Conservation (phyloP, 108 stramenopile species). For the Pseudonitzschia multiseries region DNA sequence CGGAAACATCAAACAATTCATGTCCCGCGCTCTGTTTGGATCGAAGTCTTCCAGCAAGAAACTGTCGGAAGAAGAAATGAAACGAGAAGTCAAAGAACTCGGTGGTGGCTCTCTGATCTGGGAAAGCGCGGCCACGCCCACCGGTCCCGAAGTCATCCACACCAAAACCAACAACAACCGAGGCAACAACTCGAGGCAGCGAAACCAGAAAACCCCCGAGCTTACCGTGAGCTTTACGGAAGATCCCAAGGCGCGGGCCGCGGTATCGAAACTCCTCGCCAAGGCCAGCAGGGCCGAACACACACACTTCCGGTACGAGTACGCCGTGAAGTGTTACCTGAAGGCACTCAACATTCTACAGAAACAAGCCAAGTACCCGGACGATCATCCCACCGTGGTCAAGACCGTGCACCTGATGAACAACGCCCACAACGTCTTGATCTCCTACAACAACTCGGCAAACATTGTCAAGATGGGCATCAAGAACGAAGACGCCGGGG, state of each 20-base stretch:
- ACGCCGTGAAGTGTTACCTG: slow-evolving; percentile 74
- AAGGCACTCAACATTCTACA: slow-evolving; percentile 54
- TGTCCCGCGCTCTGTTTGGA: slow-evolving; percentile 44
- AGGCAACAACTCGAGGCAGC: neutral
- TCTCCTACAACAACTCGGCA: slow-evolving; percentile 62
- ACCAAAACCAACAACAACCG: slow-evolving; percentile 17
- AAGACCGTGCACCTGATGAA: slow-evolving; percentile 56
- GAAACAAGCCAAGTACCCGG: slow-evolving; percentile 47
- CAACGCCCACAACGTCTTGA: slow-evolving; percentile 71
- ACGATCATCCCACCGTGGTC: slow-evolving; percentile 53
- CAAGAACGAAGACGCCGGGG: slow-evolving; percentile 63
- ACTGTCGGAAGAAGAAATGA: slow-evolving; percentile 35
- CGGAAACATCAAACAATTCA: slow-evolving; percentile 46
- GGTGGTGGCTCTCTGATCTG: slow-evolving; percentile 41
- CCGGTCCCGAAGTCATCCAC: slow-evolving; percentile 39
- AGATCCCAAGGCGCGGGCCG: slow-evolving; percentile 39
- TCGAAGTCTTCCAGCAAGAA: slow-evolving; percentile 29
- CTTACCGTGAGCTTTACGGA: slow-evolving; percentile 40
- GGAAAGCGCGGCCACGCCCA: slow-evolving; percentile 39
- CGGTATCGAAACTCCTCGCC: slow-evolving; percentile 44
- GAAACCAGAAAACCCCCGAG: slow-evolving; percentile 9
- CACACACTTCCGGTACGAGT: slow-evolving; percentile 63
- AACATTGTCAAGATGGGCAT: slow-evolving; percentile 86
- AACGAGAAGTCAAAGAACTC: slow-evolving; percentile 36
- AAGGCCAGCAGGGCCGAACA: slow-evolving; percentile 62